Conservation (phyloP, 305 asterid genomes). For the Salvia sclarea region DNA sequence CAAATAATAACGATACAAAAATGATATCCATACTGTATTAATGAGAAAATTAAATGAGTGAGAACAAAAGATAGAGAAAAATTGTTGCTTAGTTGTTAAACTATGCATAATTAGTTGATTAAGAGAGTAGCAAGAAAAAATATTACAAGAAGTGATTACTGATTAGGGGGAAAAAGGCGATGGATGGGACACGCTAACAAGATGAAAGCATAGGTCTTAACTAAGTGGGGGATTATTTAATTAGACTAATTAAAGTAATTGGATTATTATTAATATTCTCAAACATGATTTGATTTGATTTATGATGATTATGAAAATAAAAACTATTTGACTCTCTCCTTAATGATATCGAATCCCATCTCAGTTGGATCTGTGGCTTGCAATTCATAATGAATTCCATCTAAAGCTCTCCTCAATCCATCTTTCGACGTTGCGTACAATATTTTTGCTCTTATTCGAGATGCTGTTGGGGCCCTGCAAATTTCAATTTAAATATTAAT, state of each 20-base stretch:
- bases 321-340: constrained; percentile 56
- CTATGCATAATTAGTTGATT: constrained; percentile 21
- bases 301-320: constrained; percentile 19
- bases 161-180: constrained; percentile 13
- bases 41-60: background rate
- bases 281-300: constrained; percentile 27
- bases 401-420: constrained; percentile 75
- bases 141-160: constrained; percentile 5
- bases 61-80: no score
- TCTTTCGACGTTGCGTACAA: constrained; percentile 82
- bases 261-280: constrained; percentile 12
- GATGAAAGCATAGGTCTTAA: constrained; percentile 16
- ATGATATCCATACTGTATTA: background rate
- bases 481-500: background rate
- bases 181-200: constrained; percentile 15
- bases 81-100: constrained; percentile 29
- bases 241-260: constrained; percentile 30
- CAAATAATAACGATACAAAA: background rate
- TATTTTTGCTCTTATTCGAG: constrained; percentile 82
- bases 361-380: constrained; percentile 95
- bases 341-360: constrained; percentile 83
- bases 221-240: constrained; percentile 37
- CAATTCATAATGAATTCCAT: constrained; percentile 80
- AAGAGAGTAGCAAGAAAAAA: constrained; percentile 5
- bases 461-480: constrained; percentile 76